Conservation (phyloP, 352 stramenopile species). For the Phytophthora tentaculata region DNA sequence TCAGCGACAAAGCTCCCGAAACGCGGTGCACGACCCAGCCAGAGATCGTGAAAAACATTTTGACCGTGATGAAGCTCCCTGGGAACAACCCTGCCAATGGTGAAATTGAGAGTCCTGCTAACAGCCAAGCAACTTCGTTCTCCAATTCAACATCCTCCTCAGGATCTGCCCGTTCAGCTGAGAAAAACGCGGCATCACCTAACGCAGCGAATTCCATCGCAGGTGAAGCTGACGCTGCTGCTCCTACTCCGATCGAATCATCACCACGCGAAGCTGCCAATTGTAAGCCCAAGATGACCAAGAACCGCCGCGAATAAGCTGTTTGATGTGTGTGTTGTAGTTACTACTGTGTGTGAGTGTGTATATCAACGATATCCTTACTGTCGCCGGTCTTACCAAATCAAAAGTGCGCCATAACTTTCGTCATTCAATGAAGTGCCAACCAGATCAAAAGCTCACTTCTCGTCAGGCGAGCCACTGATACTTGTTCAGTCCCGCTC, state of each 20-base stretch:
- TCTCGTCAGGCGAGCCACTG: constrained; percentile 14
- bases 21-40: constrained; percentile 43
- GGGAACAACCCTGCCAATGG: constrained; percentile 44
- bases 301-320: constrained; percentile 12
- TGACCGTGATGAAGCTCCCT: constrained; percentile 36
- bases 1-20: constrained; percentile 40
- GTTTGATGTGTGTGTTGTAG: background rate
- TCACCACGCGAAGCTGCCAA: constrained; percentile 3
- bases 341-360: background rate
- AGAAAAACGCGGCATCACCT: background rate
- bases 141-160: constrained; percentile 17
- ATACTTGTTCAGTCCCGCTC: no score
- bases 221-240: constrained; percentile 15
- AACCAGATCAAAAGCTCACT: constrained; percentile 20
- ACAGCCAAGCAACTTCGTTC: constrained; percentile 1
- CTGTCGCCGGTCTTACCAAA: constrained; percentile 7
- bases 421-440: constrained; percentile 25
- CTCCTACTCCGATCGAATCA: background rate
- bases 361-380: background rate
- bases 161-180: constrained; percentile 11
- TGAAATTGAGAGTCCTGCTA: constrained; percentile 3
- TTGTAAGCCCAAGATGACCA: constrained; percentile 28
- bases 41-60: constrained; percentile 41
- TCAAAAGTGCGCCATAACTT: constrained; percentile 15
- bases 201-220: constrained; percentile 16